These are phyloP conservation scores for Boehmeria nivea DNA, from an alignment of 306 rosid genomes.

Conservation along the genomic window DNA sequence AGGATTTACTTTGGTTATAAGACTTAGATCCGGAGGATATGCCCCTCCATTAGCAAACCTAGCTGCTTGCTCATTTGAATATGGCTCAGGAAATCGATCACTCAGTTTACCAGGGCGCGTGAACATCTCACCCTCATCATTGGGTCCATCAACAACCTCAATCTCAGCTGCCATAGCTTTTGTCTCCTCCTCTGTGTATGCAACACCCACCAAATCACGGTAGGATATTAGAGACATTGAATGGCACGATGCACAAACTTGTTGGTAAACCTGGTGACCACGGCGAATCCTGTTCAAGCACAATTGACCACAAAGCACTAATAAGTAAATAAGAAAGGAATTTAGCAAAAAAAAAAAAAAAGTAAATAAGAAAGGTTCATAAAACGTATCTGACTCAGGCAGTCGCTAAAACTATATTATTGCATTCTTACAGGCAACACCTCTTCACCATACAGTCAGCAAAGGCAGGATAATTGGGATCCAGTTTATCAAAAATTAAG, in stretches of 20 bases:
- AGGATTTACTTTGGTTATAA: slow-evolving; percentile 76
- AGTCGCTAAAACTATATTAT: neutral
- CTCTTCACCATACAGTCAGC: neutral
- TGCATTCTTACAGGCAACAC: neutral
- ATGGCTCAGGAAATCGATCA: slow-evolving; percentile 91
- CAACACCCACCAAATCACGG: slow-evolving; percentile 98
- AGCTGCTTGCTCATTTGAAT: slow-evolving; percentile 94
- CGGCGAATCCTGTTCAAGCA: slow-evolving; percentile 82
- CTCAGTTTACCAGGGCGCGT: slow-evolving; percentile 98
- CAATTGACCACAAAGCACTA: slow-evolving; percentile 24
- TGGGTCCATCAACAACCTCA: slow-evolving; percentile 97
- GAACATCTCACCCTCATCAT: slow-evolving; percentile 98
- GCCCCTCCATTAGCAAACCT: slow-evolving; percentile 99
- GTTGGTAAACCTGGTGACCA: slow-evolving; percentile 93
- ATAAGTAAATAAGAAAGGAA: neutral
- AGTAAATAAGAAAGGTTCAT: neutral
- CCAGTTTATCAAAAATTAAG: too few species aligned
- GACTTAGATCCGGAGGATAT: slow-evolving; percentile 97
- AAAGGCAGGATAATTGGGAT: too few species aligned
- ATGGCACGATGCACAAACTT: slow-evolving; percentile 98
- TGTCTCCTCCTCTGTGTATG: slow-evolving; percentile 94
- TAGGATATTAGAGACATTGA: slow-evolving; percentile 91
- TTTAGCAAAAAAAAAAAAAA: neutral
- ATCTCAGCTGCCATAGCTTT: slow-evolving; percentile 99
- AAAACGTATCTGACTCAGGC: too few species aligned